Evolutionary conservation across 2,329 filamentous ascomycete species (phyloP).

Genomic region (Colletotrichum kahawae): DNA sequence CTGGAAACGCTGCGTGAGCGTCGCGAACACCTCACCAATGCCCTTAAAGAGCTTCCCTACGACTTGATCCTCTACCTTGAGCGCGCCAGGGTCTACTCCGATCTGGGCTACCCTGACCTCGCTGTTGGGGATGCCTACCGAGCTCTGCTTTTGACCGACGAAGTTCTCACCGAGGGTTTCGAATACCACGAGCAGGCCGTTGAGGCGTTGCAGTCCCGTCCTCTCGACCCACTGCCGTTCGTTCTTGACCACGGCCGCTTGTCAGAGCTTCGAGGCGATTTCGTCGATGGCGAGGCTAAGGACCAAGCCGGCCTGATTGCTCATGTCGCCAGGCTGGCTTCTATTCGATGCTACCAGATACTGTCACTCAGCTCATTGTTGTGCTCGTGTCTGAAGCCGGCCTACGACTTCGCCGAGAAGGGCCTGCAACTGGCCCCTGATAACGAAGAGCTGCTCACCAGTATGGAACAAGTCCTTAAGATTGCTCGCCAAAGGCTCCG

Average conservation of each 20-base stretch:
- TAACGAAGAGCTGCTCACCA: conserved; percentile 60
- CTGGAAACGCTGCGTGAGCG: conserved; percentile 54
- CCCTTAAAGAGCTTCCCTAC: conserved; percentile 58
- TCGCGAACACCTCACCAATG: conserved; percentile 62
- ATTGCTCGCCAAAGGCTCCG: conserved; percentile 56
- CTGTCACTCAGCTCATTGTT: conserved; percentile 64
- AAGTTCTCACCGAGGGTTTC: conserved; percentile 76
- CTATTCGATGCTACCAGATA: conserved; percentile 64
- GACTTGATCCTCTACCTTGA: conserved; percentile 70
- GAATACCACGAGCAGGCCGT: conserved; percentile 79
- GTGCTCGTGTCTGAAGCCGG: conserved; percentile 72
- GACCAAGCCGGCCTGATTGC: conserved; percentile 37
- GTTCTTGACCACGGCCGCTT: conserved; percentile 52
- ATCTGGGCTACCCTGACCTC: conserved; percentile 86
- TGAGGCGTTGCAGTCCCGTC: conserved; percentile 52
- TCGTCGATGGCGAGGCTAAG: conserved; percentile 35
- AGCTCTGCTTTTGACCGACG: conserved; percentile 85
- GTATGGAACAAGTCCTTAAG: conserved; percentile 57
- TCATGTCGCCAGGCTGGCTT: conserved; percentile 52
- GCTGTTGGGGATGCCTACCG: conserved; percentile 90
- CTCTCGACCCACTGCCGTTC: conserved; percentile 40
- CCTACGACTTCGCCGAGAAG: conserved; percentile 67
- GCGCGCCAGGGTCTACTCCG: conserved; percentile 73
- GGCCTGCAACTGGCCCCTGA: conserved; percentile 61
- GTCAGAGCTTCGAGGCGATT: conserved; percentile 28